Conservation (phyloP, 2,329 filamentous ascomycete genomes). For the Pestalotiopsis sp. region DNA sequence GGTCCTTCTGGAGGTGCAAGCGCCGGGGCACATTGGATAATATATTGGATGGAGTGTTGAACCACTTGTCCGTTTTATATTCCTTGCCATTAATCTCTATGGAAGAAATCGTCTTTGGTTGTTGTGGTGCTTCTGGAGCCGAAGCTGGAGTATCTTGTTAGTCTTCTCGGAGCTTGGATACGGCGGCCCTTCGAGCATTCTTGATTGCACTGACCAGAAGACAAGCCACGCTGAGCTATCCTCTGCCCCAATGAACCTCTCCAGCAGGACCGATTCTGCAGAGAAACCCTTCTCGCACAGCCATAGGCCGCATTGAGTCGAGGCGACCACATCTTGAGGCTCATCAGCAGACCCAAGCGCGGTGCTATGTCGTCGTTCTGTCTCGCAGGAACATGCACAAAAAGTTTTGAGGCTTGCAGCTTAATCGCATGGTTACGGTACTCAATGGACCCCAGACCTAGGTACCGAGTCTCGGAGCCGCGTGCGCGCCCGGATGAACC, state of each 20-base stretch:
- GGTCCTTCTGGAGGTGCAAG: constrained; percentile 88
- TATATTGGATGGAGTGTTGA: constrained; percentile 80
- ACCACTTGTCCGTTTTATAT: constrained; percentile 78
- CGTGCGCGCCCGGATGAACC: constrained; percentile 1
- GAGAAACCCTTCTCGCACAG: constrained; percentile 17
- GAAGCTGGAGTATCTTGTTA: constrained; percentile 21
- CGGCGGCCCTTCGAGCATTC: not conserved
- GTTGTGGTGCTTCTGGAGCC: constrained; percentile 21
- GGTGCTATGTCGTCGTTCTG: constrained; percentile 3
- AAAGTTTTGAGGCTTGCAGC: constrained; percentile 2
- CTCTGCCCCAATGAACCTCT: constrained; percentile 12
- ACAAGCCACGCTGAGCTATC: constrained; percentile 23
- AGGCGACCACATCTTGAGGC: constrained; percentile 30
- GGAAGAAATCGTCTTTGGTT: constrained; percentile 23
- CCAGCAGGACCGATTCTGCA: constrained; percentile 1
- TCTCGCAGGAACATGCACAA: not conserved
- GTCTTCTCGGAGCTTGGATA: not conserved
- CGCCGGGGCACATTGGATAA: constrained; percentile 72
- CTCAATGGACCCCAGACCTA: not conserved
- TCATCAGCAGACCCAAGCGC: not conserved
- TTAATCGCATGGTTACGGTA: not conserved
- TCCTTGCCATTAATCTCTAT: constrained; percentile 64
- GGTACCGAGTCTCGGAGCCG: constrained; percentile 1
- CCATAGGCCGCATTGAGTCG: constrained; percentile 25
- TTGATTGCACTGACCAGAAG: constrained; percentile 25